Evolutionary conservation across 2,329 filamentous ascomycete species (phyloP).

Genomic region (Nemania sp.): DNA sequence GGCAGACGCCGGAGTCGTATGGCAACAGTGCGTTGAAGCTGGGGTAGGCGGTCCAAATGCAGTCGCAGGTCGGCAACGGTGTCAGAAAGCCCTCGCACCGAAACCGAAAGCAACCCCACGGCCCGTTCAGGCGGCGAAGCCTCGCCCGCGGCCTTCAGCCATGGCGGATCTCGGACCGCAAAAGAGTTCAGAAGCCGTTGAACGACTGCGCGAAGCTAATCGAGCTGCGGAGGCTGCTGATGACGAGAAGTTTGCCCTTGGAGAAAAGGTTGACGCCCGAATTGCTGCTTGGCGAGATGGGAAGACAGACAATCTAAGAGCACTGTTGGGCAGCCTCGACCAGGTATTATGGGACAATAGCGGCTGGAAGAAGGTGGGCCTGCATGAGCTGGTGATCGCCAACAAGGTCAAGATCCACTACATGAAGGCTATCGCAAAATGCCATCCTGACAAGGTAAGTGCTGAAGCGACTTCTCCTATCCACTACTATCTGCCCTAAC

Average conservation of each 20-base stretch:
- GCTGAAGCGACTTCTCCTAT: neutral
- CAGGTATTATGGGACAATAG: slow-evolving; percentile 87
- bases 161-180: slow-evolving; percentile 46
- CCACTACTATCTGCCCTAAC: slow-evolving; percentile 10
- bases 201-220: slow-evolving; percentile 80
- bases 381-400: slow-evolving; percentile 89
- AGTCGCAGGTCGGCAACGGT: slow-evolving; percentile 83
- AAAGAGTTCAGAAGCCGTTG: slow-evolving; percentile 75
- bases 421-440: slow-evolving; percentile 99
- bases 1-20: slow-evolving; percentile 78
- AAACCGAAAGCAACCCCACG: slow-evolving; percentile 58
- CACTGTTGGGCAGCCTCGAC: slow-evolving; percentile 83
- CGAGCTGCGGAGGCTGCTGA: slow-evolving; percentile 82
- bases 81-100: slow-evolving; percentile 80
- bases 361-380: slow-evolving; percentile 94
- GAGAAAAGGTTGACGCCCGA: slow-evolving; percentile 80
- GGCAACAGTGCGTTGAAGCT: slow-evolving; percentile 80
- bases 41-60: slow-evolving; percentile 85
- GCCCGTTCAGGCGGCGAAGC: slow-evolving; percentile 49
- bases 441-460: slow-evolving; percentile 95
- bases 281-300: slow-evolving; percentile 84
- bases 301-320: slow-evolving; percentile 89
- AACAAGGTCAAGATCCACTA: slow-evolving; percentile 97
- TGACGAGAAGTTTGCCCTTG: slow-evolving; percentile 88
- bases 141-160: slow-evolving; percentile 48